These are phyloP conservation scores for Melanomma pulvis-pyrius DNA, from an alignment of 495 filamentous ascomycete species.

Conservation along the genomic window DNA sequence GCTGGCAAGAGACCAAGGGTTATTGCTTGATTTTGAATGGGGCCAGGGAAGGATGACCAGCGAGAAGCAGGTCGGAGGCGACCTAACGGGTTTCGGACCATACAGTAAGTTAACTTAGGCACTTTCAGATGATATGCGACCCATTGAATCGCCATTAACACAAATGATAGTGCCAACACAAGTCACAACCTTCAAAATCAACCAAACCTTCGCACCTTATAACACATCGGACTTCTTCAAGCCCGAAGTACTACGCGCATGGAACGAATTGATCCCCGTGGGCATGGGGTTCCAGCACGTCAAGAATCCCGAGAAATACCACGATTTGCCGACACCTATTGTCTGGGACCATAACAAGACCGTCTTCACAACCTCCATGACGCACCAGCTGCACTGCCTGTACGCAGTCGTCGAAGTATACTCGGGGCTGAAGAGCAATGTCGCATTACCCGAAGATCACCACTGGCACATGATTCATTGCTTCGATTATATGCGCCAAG, in stretches of 20 bases:
- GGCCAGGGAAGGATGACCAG: neutral
- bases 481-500: constrained; percentile 55
- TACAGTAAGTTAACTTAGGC: constrained; percentile 5
- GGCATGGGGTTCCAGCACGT: constrained; percentile 56
- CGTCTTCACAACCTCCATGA: constrained; percentile 53
- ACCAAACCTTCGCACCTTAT: constrained; percentile 52
- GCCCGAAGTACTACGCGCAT: constrained; percentile 47
- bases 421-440: constrained; percentile 47
- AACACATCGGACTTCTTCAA: constrained; percentile 54
- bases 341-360: constrained; percentile 52
- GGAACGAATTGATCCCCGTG: constrained; percentile 52
- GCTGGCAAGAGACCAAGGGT: constrained; percentile 23
- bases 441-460: constrained; percentile 50
- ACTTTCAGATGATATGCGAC: neutral
- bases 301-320: constrained; percentile 49
- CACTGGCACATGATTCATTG: constrained; percentile 58
- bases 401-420: constrained; percentile 53
- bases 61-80: constrained; percentile 21
- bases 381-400: constrained; percentile 54
- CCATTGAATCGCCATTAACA: neutral
- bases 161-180: constrained; percentile 44
- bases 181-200: constrained; percentile 49
- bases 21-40: neutral
- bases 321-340: constrained; percentile 52
- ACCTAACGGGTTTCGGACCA: constrained; percentile 24